Base-by-base conservation (phyloP, 106 monocot species). In the Posidonia australis region DNA sequence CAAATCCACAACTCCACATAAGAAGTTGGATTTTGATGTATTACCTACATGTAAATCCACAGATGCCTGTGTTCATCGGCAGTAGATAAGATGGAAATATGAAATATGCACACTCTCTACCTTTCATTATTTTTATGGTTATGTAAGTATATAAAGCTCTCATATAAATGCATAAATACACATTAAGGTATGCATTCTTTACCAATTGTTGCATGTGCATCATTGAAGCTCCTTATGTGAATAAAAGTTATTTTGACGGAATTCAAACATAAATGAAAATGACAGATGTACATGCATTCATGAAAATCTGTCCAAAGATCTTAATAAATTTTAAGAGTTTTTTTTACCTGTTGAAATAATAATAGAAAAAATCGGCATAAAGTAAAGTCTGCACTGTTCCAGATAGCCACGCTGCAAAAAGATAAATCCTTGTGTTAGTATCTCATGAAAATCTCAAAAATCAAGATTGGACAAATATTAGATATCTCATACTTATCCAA, bases 291-390 rank as follows among this genome's bases (percentile, higher is more conserved):
- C n/a, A n/a, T n/a, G n/a, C n/a, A n/a, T n/a, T n/a, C n/a, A n/a
- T n/a, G n/a, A n/a, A n/a, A n/a, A n/a, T n/a, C n/a, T n/a, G n/a
- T n/a, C n/a, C n/a, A n/a, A n/a, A n/a, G n/a, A n/a, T n/a, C n/a
- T n/a, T n/a, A n/a, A n/a, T n/a, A n/a, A n/a, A n/a, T n/a, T n/a
- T n/a, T n/a, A n/a, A n/a, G n/a, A n/a, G n/a, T n/a, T 36, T 36
- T 36, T 36, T 36, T 69, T 79, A 90, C 96, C 90, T 98, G 14
- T 81, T 80, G 46, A 98, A 71, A 67, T 98, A 98, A 46, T 98
- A 98, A 51, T 90, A 98, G 69, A 98, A 91, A 74, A 98, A 98
- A 59, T 98, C 96, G 3, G 78, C 96, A 72, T 98, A 98, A 5
- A 91, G 81, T 2, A 87, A 27, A 30, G 96, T 90, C 65, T 96